Conservation (phyloP, 208 protist genomes). For the Strigomonas galati region DNA sequence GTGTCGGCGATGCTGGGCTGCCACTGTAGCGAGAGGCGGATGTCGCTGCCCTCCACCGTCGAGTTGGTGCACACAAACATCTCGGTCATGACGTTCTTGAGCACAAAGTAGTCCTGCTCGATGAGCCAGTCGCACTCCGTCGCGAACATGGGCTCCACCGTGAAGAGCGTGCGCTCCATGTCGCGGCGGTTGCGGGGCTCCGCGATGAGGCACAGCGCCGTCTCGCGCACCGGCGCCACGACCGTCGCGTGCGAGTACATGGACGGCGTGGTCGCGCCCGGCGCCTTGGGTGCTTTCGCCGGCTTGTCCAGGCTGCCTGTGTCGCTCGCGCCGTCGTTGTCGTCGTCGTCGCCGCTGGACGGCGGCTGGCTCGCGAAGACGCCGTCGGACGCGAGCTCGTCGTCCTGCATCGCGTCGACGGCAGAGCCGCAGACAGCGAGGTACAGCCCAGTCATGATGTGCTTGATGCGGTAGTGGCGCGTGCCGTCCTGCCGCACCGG, state of each 20-base stretch:
- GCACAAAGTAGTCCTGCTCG: conserved; percentile 58
- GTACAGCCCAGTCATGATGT: conserved; percentile 64
- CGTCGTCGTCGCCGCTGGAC: not conserved
- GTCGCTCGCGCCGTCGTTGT: not conserved
- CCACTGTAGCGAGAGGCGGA: conserved; percentile 48
- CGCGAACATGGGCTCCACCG: conserved; percentile 50
- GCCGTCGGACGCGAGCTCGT: conserved; percentile 21
- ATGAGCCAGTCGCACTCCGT: conserved; percentile 53
- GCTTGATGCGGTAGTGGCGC: conserved; percentile 46
- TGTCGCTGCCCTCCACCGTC: conserved; percentile 26
- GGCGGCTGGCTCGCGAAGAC: not conserved
- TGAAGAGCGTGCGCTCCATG: conserved; percentile 53
- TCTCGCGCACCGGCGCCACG: conserved; percentile 26
- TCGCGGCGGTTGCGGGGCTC: conserved; percentile 42
- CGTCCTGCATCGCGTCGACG: conserved; percentile 45
- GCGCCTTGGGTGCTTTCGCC: not conserved
- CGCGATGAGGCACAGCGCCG: conserved; percentile 57
- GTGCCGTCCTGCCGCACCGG: conserved; percentile 35
- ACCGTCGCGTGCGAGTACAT: conserved; percentile 7
- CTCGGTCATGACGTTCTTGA: conserved; percentile 58
- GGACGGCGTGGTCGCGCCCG: not conserved
- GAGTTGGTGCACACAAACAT: conserved; percentile 61
- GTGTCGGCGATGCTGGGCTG: conserved; percentile 49
- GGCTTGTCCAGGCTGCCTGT: not conserved
- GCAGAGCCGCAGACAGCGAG: conserved; percentile 53